Percentiles rank a stretch among this genome's conserved stretches.
Evolutionary conservation across 352 stramenopile genomes (phyloP).

Genomic region (Phytophthora colocasiae): DNA sequence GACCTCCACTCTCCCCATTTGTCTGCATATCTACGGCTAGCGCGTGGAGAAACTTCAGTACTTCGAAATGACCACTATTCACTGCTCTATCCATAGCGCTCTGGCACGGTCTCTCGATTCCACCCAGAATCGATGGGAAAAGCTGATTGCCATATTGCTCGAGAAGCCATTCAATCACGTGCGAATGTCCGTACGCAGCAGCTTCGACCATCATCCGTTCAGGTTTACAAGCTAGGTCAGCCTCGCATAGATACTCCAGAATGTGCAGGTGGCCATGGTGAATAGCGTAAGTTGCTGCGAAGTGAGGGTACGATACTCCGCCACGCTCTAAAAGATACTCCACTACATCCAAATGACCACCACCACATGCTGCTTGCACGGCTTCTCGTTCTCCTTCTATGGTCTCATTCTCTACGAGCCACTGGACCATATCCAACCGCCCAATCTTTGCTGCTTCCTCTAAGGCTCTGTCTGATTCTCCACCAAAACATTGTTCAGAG

Average conservation of each 20-base stretch:
- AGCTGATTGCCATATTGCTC: constrained; percentile 8
- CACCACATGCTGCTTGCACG: constrained; percentile 1
- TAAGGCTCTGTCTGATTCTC: constrained; percentile 2
- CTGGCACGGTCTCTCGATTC: not conserved
- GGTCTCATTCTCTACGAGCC: constrained; percentile 8
- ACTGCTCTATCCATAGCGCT: constrained; percentile 25
- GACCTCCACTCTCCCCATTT: constrained; percentile 4
- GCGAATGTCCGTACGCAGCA: constrained; percentile 10
- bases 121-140: constrained; percentile 10
- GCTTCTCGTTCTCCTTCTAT: constrained; percentile 1
- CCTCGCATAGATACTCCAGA: too few species aligned
- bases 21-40: constrained; percentile 7
- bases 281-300: too few species aligned
- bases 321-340: constrained; percentile 7
- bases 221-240: too few species aligned
- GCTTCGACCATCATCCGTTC: not conserved
- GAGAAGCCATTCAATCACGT: constrained; percentile 18
- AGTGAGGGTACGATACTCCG: too few species aligned
- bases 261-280: too few species aligned
- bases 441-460: constrained; percentile 13
- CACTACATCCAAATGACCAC: constrained; percentile 9
- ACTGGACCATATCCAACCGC: constrained; percentile 11
- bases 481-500: constrained; percentile 3
- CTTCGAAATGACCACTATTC: constrained; percentile 12
- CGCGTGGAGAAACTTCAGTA: constrained; percentile 13